phyloP scores from a whole-genome alignment of 2,329 filamentous ascomycete genomes.

The Aspergillus melleus region DNA sequence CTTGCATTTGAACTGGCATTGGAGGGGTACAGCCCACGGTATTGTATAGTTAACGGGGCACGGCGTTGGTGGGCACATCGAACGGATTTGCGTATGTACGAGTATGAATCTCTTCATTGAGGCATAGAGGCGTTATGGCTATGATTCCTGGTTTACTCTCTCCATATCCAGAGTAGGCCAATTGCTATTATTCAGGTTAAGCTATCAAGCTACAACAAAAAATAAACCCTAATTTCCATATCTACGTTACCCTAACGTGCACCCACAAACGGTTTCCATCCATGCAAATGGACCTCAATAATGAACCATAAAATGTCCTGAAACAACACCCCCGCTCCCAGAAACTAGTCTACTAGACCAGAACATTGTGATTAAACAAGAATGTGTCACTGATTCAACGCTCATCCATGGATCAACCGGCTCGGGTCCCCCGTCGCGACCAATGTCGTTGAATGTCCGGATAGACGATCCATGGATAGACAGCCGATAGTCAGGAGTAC shows the following conservation, averaged over 20 bases:
- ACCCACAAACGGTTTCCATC: too few species aligned
- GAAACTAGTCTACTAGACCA: neutral
- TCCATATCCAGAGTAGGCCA: too few species aligned
- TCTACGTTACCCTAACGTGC: too few species aligned
- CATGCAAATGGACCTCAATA: too few species aligned
- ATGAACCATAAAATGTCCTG: too few species aligned
- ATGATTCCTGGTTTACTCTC: too few species aligned
- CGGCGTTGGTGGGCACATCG: neutral
- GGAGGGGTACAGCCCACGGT: neutral
- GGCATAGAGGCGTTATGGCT: neutral
- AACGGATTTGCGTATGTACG: neutral
- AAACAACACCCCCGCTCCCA: too few species aligned
- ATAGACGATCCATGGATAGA: neutral
- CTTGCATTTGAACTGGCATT: neutral
- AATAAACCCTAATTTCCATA: too few species aligned
- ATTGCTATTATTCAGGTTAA: too few species aligned
- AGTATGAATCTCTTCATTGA: neutral
- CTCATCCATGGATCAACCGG: neutral
- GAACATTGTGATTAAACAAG: neutral
- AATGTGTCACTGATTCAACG: neutral
- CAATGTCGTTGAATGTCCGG: neutral
- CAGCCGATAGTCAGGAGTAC: neutral
- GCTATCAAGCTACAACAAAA: too few species aligned
- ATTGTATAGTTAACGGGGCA: too few species aligned
- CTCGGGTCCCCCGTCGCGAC: neutral